Evolutionary conservation across 192 early-diverging fungal genomes (phyloP), one percentile per base, ranked within the genome.

Genomic region (Dissophora globulifera): DNA sequence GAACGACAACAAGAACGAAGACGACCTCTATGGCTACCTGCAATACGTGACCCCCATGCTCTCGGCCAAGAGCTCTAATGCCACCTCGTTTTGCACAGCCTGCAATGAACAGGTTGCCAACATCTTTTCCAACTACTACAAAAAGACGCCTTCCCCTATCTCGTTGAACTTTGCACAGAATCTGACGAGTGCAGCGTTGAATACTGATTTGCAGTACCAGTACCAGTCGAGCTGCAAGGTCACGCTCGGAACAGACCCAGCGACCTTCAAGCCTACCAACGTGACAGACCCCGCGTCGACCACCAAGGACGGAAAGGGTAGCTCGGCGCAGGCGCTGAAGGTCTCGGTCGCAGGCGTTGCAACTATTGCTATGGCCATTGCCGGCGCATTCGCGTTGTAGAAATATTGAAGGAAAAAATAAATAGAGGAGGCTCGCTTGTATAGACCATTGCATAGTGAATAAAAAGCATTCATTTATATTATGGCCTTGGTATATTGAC

Each of bases 21-120:
- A 67, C 35, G 72, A 76, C 23, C 27, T 76, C 16, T 76, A 67
- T 23, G 64, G 64, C 15, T 76, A 76, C 64, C 45, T 76, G 3
- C 72, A 76, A 40, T 76, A 66, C 29, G 72, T 76, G 25, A 76
- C 57, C 43, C 72, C 72, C 20, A 41, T 76, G 49, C 1, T 33
- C 45, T 56, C 29, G 8, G 20, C 50, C 45, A 49, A 38, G 26
- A 23, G 29, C 20, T 56, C 38, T 23, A 62, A 61, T 38, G 43
- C 40, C 25, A 56, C 58, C 11, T 16, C 23, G 8, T 67, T 76
- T 52, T 76, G 72, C 45, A 66, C 72, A 1, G 0, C 51, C 15
- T 76, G 72, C 41, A 76, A 76, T 31, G 45, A 76, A 35, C 52
- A 67, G 52, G 58, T 76, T 10, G 72, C 72, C 43, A 76, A 76